These are phyloP conservation scores for Helicocarpus griseus DNA, from an alignment of 2,329 filamentous ascomycete species.

Conservation along the genomic window DNA sequence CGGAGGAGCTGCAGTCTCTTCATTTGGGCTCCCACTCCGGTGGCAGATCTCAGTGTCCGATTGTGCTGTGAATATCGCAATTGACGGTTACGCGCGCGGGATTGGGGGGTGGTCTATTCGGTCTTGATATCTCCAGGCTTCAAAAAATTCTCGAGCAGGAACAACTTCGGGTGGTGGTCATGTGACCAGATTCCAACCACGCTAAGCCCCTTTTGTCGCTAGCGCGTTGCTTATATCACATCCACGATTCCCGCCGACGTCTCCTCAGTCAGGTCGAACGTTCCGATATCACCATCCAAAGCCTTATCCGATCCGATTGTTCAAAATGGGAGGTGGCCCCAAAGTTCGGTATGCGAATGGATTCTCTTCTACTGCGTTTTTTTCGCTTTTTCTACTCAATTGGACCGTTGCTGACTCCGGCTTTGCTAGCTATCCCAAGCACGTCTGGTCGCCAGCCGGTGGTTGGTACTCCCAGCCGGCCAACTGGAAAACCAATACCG, in stretches of 20 bases:
- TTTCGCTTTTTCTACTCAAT: conserved; percentile 12
- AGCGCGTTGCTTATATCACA: conserved; percentile 10
- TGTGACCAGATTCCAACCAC: conserved; percentile 19
- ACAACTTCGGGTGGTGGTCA: conserved; percentile 28
- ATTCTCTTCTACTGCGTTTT: conserved; percentile 40
- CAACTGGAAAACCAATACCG: conserved; percentile 93
- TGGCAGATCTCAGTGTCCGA: background rate
- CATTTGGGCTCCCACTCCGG: conserved; percentile 24
- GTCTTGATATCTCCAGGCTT: conserved; percentile 10
- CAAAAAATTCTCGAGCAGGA: conserved; percentile 26
- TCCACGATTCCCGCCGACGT: background rate
- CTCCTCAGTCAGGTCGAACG: conserved; percentile 6
- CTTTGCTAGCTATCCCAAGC: conserved; percentile 79
- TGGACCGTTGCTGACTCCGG: conserved; percentile 5
- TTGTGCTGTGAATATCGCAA: conserved; percentile 1
- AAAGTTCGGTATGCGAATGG: conserved; percentile 55
- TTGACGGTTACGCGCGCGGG: background rate
- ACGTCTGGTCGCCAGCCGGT: conserved; percentile 97
- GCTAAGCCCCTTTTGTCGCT: conserved; percentile 20
- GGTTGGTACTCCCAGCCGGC: conserved; percentile 93
- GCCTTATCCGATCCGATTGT: conserved; percentile 13
- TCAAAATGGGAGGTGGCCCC: conserved; percentile 63
- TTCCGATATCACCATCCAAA: conserved; percentile 2
- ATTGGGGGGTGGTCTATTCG: background rate
- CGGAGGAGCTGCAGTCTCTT: conserved; percentile 42